Evolutionary conservation across 352 stramenopile genomes (phyloP), one percentile per base, ranked within the genome.

Genomic region (Phytophthora pisi): DNA sequence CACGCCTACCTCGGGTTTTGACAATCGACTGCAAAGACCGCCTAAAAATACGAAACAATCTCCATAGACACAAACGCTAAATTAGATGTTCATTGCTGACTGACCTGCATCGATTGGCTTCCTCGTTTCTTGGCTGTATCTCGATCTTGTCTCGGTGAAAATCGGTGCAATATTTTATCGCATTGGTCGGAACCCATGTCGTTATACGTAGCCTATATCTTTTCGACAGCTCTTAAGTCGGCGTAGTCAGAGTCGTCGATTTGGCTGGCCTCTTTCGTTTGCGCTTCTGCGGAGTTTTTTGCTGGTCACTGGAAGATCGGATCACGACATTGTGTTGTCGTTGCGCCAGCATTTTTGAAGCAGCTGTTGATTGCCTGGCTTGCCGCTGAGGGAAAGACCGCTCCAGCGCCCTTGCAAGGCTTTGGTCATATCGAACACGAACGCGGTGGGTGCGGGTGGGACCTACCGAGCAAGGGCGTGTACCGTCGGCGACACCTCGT

Each of bases 401-500:
- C 51, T 91, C 81, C 2, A 93, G 53, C 24, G 74, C 64, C 42
- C 76, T 77, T 2, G 86, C 86, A 34, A 89, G 60, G 8, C 45
- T 66, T 55, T 81, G 72, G 46, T 86, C 83, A 24, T 90, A 79
- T 59, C 75, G 62, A 34, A 92, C 55, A 42, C 70, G 72, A 23
- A 65, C 63, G 57, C 77, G 75, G 28, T 85, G 78, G 15, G 58
- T 28, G 45, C 72, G 79, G 42, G 74, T 84, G 0, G 77, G 69
- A 3, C 64, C 74, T 24, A 90, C 57, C 3, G 74, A 70, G 52
- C 78, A 92, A 20, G 66, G 57, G 47, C 72, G 72, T 47, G 77
- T 74, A 13, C 79, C 84, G 30, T 82, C 72, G 9, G 82, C 81
- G 3, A 92, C 84, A 20, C 89, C 87, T 23, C 79, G 79, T 9